Base-by-base conservation (phyloP, 805 yeast species). In the Peterozyma xylosa region DNA sequence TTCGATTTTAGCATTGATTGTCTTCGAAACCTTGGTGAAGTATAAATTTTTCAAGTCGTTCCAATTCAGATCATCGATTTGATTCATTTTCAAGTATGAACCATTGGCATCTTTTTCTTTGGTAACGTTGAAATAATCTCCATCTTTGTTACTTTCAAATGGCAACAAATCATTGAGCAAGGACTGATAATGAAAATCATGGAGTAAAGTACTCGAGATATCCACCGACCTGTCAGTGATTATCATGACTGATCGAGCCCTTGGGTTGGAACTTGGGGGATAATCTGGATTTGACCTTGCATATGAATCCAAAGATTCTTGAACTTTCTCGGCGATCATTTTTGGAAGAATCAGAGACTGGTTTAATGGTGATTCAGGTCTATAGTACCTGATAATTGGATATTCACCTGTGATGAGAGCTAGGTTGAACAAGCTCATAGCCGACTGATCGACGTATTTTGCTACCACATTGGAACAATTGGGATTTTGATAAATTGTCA, bases 131-230 rank as follows among this genome's bases (percentile, higher is more conserved):
- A 18, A 21, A 30, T 45, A 48, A 14, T 49, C 30, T 10, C 50
- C 52, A 16, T 49, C 37, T 11, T 42, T 41, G 36, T 49, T 45
- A 14, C 37, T 34, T 13, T 50, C 51, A 29, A 68, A 67, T 30
- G 64, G 66, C 2, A 73, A 71, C 27, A 83, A 63, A 60, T 91
- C 99, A 66, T 83, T 82, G 15, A 90, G 84, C 86, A 90, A 81
- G 4, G 97, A 90, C 63, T 91, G 95, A 62, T 90, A 93, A 18
- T 83, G 77, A 62, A 90, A 87, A 58, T 88, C 96, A 60, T 93
- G 98, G 43, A 90, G 63, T 39, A 93, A 59, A 0, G 97, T 96
- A 6, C 93, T 85, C 53, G 77, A 76, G 40, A 84, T 67, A 59
- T 95, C 99, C 58, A 89, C 58, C 1, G 95, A 73, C 49, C 99